Evolutionary conservation across 257 asterid species (phyloP).

Genomic region (Penstemon eatonii): DNA sequence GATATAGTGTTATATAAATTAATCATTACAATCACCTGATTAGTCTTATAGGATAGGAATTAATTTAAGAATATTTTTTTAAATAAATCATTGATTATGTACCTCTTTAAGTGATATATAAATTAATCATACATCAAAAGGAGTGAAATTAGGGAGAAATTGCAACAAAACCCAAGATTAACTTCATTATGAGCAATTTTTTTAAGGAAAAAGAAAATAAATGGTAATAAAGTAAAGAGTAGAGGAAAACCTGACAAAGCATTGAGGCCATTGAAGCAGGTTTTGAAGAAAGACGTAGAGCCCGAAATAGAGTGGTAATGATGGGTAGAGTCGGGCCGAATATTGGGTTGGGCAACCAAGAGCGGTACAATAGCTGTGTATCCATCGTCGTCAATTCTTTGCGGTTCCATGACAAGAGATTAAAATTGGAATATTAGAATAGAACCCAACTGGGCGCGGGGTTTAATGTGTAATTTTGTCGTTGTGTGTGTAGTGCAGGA

Average conservation of each 20-base stretch:
- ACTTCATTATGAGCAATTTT: neutral
- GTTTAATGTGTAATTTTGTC: too few relatives aligned
- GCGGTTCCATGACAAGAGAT: slow-evolving; percentile 24
- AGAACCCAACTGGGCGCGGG: too few relatives aligned
- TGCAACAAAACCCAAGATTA: neutral
- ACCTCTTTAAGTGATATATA: too few relatives aligned
- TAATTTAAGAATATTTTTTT: too few relatives aligned
- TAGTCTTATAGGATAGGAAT: too few relatives aligned
- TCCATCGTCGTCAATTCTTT: neutral
- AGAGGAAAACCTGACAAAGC: slow-evolving; percentile 57
- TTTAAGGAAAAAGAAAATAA: neutral
- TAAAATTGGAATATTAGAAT: too few relatives aligned
- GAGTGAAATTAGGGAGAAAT: neutral
- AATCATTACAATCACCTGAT: too few relatives aligned
- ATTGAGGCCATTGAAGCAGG: slow-evolving; percentile 87
- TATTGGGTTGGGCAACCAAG: slow-evolving; percentile 19
- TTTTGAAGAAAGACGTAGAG: slow-evolving; percentile 65
- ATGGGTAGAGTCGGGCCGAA: neutral
- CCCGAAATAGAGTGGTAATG: slow-evolving; percentile 32
- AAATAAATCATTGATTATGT: too few relatives aligned
- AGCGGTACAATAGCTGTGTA: slow-evolving; percentile 28
- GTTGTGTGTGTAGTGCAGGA: too few relatives aligned
- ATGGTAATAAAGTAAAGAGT: neutral
- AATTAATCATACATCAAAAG: neutral
- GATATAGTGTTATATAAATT: too few relatives aligned